Base-by-base conservation (phyloP, 2,329 filamentous ascomycete genomes). In the Ophiognomonia clavigignenti-juglandacearum region DNA sequence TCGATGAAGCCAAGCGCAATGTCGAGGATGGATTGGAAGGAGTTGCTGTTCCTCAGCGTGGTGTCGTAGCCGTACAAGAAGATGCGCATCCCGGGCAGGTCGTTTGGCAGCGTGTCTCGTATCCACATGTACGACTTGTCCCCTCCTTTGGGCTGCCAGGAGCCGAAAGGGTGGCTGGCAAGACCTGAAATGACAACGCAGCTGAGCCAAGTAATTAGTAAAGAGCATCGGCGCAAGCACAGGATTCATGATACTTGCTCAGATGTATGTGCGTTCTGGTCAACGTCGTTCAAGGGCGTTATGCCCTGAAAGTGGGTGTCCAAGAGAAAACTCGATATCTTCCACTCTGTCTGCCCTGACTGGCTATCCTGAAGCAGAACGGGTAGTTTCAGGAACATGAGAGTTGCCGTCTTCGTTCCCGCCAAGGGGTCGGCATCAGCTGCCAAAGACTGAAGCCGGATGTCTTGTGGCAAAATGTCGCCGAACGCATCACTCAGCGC, bases 31-130 rank as follows among this genome's bases (percentile, higher is more conserved):
- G 37, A 45, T 35, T 60, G 53, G 35, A 59, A 54, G 8, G 57
- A 60, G 10, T 47, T 44, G 31, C 54, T 59, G 13, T 44, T 34
- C 6, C 18, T 13, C n/a, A 60, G 58, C 2, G 27, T 48, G 13
- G 54, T 59, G 34, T 58, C 54, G 16, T 61, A 60, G 4, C 59
- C 59, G 16, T 60, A 60, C 5, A 58, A 8, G 7, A 56, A 35
- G 16, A 47, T 23, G 22, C 59, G 47, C 10, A 53, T 43, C 2
- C 48, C 29, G 4, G 52, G 54, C 5, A 60, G n/a, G 11, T 37
- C 7, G 2, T 41, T 39, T 6, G 57, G 57, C 19, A 60, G 46
- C 3, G 37, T 49, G 37, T 61, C 59, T 13, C 58, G 51, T 27
- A 61, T 54, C 58, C 58, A 61, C 59, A 61, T 60, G 20, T 36